Conservation (phyloP, 2,329 filamentous ascomycete genomes). For the Sarocladium kiliense region DNA sequence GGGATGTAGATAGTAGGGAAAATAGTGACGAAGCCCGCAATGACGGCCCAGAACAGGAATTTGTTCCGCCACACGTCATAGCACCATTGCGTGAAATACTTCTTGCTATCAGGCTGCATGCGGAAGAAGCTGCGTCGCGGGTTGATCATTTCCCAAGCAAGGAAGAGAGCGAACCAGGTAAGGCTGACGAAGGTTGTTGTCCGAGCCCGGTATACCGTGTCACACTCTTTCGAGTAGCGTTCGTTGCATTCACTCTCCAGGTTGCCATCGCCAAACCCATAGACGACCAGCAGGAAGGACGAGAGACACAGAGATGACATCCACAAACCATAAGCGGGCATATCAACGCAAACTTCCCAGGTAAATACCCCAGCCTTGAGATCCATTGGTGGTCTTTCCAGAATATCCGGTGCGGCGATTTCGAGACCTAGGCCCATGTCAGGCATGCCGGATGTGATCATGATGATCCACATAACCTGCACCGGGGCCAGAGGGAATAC, state of each 20-base stretch:
- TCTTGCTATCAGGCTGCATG: constrained; percentile 59
- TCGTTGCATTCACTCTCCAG: constrained; percentile 58
- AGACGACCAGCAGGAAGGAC: constrained; percentile 48
- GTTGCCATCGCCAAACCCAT: constrained; percentile 43
- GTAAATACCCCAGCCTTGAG: constrained; percentile 56
- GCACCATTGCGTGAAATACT: constrained; percentile 61
- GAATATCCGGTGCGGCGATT: constrained; percentile 62
- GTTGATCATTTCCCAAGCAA: constrained; percentile 71
- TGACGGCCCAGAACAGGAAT: constrained; percentile 60
- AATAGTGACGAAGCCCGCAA: constrained; percentile 38
- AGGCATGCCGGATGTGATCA: constrained; percentile 69
- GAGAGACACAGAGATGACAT: constrained; percentile 55
- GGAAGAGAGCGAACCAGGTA: constrained; percentile 69
- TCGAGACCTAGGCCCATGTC: constrained; percentile 74
- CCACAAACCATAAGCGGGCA: constrained; percentile 62
- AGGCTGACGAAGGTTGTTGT: constrained; percentile 67
- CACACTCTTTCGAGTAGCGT: constrained; percentile 44
- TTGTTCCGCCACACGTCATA: constrained; percentile 63
- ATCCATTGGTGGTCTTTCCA: constrained; percentile 56
- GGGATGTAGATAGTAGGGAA: constrained; percentile 53
- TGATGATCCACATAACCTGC: constrained; percentile 76
- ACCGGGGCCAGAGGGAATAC: constrained; percentile 69
- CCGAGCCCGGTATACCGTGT: constrained; percentile 62
- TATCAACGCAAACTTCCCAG: constrained; percentile 58
- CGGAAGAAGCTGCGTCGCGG: constrained; percentile 67